Evolutionary conservation across 2,329 filamentous ascomycete species (phyloP).

Genomic region (Bipolaris gigantea): DNA sequence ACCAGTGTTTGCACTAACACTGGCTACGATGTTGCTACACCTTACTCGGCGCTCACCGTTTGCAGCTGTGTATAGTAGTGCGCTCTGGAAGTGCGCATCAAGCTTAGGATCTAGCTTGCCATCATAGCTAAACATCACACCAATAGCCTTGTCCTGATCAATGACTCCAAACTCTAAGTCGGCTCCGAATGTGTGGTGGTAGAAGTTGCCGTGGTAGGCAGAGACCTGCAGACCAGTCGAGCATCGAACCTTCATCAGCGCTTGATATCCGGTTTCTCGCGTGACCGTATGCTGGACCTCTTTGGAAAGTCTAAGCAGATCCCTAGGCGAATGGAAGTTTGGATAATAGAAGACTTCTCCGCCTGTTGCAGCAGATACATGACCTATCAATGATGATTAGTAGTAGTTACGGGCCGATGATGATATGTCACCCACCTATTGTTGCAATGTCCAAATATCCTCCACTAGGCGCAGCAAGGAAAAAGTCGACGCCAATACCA

Average conservation of each 20-base stretch:
- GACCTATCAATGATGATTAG: constrained; percentile 55
- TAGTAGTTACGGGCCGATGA: neutral
- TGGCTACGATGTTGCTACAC: constrained; percentile 91
- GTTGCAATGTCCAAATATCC: constrained; percentile 93
- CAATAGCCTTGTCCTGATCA: constrained; percentile 90
- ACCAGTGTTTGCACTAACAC: constrained; percentile 80
- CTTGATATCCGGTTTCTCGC: constrained; percentile 91
- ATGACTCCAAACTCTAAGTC: constrained; percentile 92
- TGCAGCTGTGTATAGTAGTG: constrained; percentile 90
- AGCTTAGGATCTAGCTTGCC: constrained; percentile 96
- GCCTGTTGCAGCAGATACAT: constrained; percentile 84
- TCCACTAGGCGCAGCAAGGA: constrained; percentile 86
- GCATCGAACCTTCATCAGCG: constrained; percentile 96
- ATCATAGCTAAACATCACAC: constrained; percentile 90
- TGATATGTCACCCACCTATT: constrained; percentile 61
- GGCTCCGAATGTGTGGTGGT: constrained; percentile 91
- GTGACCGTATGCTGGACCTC: constrained; percentile 87
- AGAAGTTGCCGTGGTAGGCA: constrained; percentile 94
- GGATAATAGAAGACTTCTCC: constrained; percentile 97
- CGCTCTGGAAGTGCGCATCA: constrained; percentile 96
- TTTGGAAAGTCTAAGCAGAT: constrained; percentile 77
- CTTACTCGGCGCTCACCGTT: constrained; percentile 85
- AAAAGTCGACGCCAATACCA: constrained; percentile 90
- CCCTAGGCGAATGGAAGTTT: constrained; percentile 87
- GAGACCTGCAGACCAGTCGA: constrained; percentile 93